Evolutionary conservation across 495 filamentous ascomycete species (phyloP), one percentile per base, ranked within the genome.

Genomic region (Podospora fimiseda): DNA sequence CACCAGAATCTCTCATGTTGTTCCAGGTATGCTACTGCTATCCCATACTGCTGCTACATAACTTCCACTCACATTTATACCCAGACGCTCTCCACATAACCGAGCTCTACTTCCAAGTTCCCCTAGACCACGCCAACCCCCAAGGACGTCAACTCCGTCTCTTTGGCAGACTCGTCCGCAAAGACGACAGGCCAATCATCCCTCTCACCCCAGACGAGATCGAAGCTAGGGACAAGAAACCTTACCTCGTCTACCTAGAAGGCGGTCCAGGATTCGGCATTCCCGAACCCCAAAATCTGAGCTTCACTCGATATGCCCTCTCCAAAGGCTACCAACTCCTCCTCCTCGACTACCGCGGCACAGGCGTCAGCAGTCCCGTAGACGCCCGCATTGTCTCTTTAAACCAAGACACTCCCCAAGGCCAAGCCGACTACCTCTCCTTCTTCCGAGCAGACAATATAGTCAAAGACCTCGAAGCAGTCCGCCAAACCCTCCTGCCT

Each of bases 371-470:
- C 66, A 85, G 79, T 2, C 84, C 90, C 0, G 74, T 97, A 42
- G 83, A 88, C 9, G 82, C 87, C 8, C 86, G 83, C 0, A 73
- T 96, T 2, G 78, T 80, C 27, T 69, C 76, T 9, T 73, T 84
- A 55, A n/a, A n/a, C n/a, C n/a, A n/a, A n/a, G 87, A 88, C 3
- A 75, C 79, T 58, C 76, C 80, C 7, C 63, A 74, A 24, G 55
- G 59, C 21, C 90, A 96, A 67, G 88, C 86, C 23, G 77, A 83
- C 48, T 94, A 94, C 57, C 74, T 96, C 42, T 91, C 89, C 71
- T 72, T 82, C 36, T 95, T 95, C 70, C 82, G 93, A 21, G 92
- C 92, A 13, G 91, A 95, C 69, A 91, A 75, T 56, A 91, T 89
- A 43, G 90, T 97, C 27, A 82, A 80, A 45, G 92, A 97, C 59